Base-by-base conservation (phyloP, 2,329 filamentous ascomycete genomes). In the Fusarium praegraminearum region DNA sequence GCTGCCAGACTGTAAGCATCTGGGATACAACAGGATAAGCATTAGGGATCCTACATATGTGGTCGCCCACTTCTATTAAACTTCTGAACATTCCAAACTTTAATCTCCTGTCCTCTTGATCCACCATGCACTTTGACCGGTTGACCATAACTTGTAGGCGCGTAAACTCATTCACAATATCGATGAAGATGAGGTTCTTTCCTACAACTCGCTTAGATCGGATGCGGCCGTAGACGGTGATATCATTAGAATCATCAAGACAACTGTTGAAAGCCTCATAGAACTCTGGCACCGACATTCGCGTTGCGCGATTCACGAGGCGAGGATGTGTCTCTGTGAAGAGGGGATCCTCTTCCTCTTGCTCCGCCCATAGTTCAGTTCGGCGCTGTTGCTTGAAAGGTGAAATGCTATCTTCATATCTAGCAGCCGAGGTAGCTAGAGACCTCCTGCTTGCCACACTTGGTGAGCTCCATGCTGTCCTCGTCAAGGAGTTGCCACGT, bases 101-200 rank as follows among this genome's bases (percentile, higher is more conserved):
- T 38, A 80, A 76, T 28, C 73, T 67, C 36, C 78, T 78, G 43
- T 81, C 72, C 30, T 79, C 76, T 49, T 79, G 71, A 62, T 72
- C 72, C 54, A 71, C 65, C 60, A 80, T 67, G 65, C 74, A 84
- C 65, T 84, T 86, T 62, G 84, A 84, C 72, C 90, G 84, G 79
- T 92, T 92, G 78, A 92, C 86, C 82, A 97, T 89, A 65, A 90
- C 86, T 80, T 99, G 96, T 35, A 97, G 80, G 69, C 86, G 87
- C 71, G 89, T 82, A 60, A 90, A 91, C 76, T 93, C 89, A 78
- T 93, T 89, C 71, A 89, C 84, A 51, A 98, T 82, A 80, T 96
- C 92, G 71, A 98, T 79, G 79, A 99, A 99, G 68, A 93, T 84
- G 73, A 99, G 89, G 80, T 92, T 93, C 73, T 88, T 90, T 71